Percentiles rank a stretch among this genome's conserved stretches.
Conservation (phyloP, 2,329 filamentous ascomycete species). For the Chaetomiaceae sp. region DNA sequence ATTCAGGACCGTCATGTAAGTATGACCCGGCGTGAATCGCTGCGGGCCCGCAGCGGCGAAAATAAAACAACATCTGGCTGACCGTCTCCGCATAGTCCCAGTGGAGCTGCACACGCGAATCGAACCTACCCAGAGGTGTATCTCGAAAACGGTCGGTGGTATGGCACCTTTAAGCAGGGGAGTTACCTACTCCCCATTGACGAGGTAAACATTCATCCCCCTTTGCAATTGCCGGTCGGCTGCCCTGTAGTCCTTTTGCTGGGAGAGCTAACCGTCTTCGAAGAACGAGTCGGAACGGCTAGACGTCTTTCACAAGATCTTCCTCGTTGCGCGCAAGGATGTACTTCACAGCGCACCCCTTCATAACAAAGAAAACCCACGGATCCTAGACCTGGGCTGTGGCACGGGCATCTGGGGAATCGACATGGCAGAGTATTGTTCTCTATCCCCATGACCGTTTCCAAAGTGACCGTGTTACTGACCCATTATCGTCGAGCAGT, state of each 20-base stretch:
- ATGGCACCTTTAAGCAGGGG: constrained; percentile 60
- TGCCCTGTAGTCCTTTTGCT: too few relatives aligned
- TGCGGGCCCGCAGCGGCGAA: not conserved
- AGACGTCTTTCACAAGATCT: constrained; percentile 76
- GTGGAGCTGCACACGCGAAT: too few relatives aligned
- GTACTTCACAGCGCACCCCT: constrained; percentile 31
- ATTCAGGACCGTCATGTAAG: constrained; percentile 12
- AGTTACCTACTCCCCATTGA: constrained; percentile 76
- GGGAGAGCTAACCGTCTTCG: constrained; percentile 14
- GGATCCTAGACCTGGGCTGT: constrained; percentile 64
- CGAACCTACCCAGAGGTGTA: constrained; percentile 31
- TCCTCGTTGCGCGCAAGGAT: constrained; percentile 55
- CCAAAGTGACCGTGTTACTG: not conserved
- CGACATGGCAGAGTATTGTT: constrained; percentile 71
- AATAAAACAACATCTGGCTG: not conserved
- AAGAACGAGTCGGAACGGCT: constrained; percentile 69
- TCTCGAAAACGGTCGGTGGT: constrained; percentile 60
- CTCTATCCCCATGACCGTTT: not conserved
- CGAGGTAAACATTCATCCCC: constrained; percentile 46
- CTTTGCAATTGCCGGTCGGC: too few relatives aligned
- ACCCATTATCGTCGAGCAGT: constrained; percentile 4
- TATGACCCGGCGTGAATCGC: not conserved
- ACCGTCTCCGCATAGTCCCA: constrained; percentile 2
- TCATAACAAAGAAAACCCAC: constrained; percentile 11
- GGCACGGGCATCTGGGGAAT: constrained; percentile 91